phyloP scores from a whole-genome alignment of 1,284 basidiomycete genomes.

The Cryptococcus sp. region DNA sequence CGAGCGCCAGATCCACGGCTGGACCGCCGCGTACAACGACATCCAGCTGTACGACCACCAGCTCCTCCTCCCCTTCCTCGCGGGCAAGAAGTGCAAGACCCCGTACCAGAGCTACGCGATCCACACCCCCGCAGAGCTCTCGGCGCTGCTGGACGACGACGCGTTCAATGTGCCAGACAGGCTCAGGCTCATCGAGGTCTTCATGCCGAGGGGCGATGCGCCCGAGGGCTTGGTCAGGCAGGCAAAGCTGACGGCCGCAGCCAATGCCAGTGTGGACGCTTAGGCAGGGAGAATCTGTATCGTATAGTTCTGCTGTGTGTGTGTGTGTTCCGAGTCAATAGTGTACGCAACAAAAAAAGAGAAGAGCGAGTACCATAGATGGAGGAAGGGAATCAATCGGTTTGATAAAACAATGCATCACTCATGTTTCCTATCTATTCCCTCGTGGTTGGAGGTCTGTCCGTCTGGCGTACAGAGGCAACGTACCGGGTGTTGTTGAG shows the following conservation, averaged over 20 bases:
- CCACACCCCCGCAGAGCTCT: constrained; percentile 55
- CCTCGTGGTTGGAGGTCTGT: too few species aligned
- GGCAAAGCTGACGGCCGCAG: constrained; percentile 49
- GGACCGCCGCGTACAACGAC: constrained; percentile 51
- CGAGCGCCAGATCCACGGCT: constrained; percentile 62
- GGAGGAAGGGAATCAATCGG: too few species aligned
- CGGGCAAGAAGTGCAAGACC: constrained; percentile 37
- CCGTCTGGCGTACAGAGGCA: too few species aligned
- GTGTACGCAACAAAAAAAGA: too few species aligned
- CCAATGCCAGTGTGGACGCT: constrained; percentile 30
- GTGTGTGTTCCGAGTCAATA: too few species aligned
- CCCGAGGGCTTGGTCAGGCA: constrained; percentile 44
- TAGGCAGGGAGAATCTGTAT: too few species aligned
- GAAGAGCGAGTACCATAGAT: too few species aligned
- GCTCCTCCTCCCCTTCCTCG: constrained; percentile 46
- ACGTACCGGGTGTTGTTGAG: too few species aligned
- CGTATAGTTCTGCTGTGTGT: too few species aligned
- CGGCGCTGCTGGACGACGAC: constrained; percentile 49
- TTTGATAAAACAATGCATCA: too few species aligned
- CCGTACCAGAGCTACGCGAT: constrained; percentile 41
- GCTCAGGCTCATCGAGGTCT: constrained; percentile 48
- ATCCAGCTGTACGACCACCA: constrained; percentile 50
- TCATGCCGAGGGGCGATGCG: constrained; percentile 46
- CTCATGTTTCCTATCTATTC: too few species aligned
- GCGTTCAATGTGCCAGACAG: constrained; percentile 43